A percentile compares a stretch with the other conserved stretches of the same genome.
Conservation (phyloP, 75 land plant genomes). For the Selaginella moellendorffii region DNA sequence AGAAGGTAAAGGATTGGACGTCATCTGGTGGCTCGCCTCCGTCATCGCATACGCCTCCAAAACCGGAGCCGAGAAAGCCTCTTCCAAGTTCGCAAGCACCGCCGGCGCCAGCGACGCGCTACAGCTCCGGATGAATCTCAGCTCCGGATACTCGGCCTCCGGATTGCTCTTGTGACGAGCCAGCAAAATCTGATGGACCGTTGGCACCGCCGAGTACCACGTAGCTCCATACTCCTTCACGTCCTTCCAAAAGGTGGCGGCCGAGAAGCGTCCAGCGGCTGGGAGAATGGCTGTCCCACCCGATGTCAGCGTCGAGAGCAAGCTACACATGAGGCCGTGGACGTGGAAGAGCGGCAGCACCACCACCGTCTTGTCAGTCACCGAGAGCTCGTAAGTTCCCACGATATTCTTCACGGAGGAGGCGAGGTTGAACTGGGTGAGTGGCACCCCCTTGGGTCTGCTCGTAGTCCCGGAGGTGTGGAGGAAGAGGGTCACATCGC, state of each 20-base stretch:
- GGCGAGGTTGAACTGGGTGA: slow-evolving; percentile 71
- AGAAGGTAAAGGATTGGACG: slow-evolving; percentile 72
- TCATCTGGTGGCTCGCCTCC: slow-evolving; percentile 87
- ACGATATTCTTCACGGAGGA: slow-evolving; percentile 54
- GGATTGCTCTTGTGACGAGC: slow-evolving; percentile 48
- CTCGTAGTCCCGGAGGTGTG: slow-evolving; percentile 99
- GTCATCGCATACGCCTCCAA: slow-evolving; percentile 98
- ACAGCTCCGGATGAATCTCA: slow-evolving; percentile 81
- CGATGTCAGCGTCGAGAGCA: slow-evolving; percentile 51
- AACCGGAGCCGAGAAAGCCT: slow-evolving; percentile 72
- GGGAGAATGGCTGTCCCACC: slow-evolving; percentile 81
- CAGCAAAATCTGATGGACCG: slow-evolving; percentile 85
- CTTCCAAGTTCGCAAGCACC: slow-evolving; percentile 53
- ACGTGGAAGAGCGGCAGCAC: slow-evolving; percentile 84
- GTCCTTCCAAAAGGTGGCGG: slow-evolving; percentile 79
- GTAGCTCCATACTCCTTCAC: slow-evolving; percentile 53
- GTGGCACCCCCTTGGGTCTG: slow-evolving; percentile 89
- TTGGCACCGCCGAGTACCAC: slow-evolving; percentile 98
- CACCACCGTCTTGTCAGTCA: slow-evolving; percentile 66
- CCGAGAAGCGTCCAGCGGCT: slow-evolving; percentile 81
- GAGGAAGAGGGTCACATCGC: slow-evolving; percentile 81
- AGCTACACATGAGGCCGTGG: slow-evolving; percentile 73
- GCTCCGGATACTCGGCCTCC: slow-evolving; percentile 55
- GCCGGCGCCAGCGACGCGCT: slow-evolving; percentile 68
- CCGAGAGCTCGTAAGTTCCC: slow-evolving; percentile 44